phyloP scores from a whole-genome alignment of 192 early-diverging fungal genomes.

The Umbelopsis sp. region DNA sequence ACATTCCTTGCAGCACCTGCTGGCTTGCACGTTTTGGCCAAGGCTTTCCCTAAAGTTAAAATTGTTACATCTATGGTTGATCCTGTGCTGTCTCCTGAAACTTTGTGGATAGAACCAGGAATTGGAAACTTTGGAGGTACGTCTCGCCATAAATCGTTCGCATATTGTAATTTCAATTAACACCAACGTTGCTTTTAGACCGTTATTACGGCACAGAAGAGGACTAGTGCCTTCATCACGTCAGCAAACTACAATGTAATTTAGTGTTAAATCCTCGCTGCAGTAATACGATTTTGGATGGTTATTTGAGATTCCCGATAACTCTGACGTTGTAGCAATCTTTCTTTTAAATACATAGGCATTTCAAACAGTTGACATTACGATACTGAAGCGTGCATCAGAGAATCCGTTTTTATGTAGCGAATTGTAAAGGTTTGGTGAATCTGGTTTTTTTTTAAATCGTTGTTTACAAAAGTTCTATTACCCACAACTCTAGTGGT shows the following conservation, averaged over 20 bases:
- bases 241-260: background rate
- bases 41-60: constrained; percentile 81
- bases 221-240: background rate
- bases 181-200: constrained; percentile 29
- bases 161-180: background rate
- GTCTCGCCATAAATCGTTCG: background rate
- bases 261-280: background rate
- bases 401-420: constrained; percentile 13
- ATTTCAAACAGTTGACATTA: background rate
- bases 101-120: constrained; percentile 76
- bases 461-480: constrained; percentile 18
- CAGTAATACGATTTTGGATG: background rate
- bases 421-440: constrained; percentile 2
- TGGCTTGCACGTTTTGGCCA: constrained; percentile 76
- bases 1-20: constrained; percentile 78
- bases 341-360: background rate
- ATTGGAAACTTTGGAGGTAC: constrained; percentile 85
- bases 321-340: background rate
- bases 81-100: constrained; percentile 60
- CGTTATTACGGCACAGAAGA: constrained; percentile 62
- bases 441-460: constrained; percentile 18
- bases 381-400: background rate
- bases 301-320: background rate
- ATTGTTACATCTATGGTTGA: constrained; percentile 85
- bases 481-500: constrained; percentile 18